Percentiles rank a stretch among this genome's conserved stretches.
Evolutionary conservation across 441 rosid genomes (phyloP).

Genomic region (Capsella rubella): DNA sequence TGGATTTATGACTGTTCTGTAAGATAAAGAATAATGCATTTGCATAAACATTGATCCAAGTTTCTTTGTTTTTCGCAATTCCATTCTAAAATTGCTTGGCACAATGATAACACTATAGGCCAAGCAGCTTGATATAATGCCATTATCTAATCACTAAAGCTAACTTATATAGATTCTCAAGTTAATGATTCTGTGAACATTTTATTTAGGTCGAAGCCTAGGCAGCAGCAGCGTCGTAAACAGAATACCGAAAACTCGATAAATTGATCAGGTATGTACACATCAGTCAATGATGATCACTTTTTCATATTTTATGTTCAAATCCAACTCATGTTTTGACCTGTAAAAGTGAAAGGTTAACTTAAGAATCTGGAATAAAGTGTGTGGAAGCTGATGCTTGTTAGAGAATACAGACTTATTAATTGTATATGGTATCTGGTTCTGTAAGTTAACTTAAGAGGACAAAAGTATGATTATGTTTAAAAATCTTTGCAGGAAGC

Average conservation of each 20-base stretch:
- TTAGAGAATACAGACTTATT: neutral
- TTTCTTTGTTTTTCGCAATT: neutral
- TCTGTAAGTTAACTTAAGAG: conserved; percentile 19
- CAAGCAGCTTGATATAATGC: neutral
- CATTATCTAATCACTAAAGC: conserved; percentile 18
- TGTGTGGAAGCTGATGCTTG: conserved; percentile 35
- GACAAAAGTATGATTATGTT: conserved; percentile 5
- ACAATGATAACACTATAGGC: neutral
- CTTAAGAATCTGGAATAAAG: conserved; percentile 36
- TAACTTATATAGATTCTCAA: neutral
- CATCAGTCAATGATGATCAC: conserved; percentile 9
- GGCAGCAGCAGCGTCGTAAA: conserved; percentile 24
- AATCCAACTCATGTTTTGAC: conserved; percentile 23
- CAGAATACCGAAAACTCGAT: conserved; percentile 24
- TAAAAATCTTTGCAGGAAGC: conserved; percentile 24
- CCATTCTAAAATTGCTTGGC: neutral
- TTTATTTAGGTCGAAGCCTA: conserved; percentile 43
- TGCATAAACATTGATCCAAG: conserved; percentile 23
- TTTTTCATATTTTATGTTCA: conserved; percentile 6
- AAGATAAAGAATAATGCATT: conserved; percentile 27
- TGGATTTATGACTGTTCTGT: conserved; percentile 32
- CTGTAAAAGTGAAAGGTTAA: conserved; percentile 6
- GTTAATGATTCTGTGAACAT: conserved; percentile 19
- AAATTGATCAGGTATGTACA: conserved; percentile 41
- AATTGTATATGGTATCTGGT: conserved; percentile 11